phyloP scores from a whole-genome alignment of 805 yeast species.

The Candida nonsorbophila region DNA sequence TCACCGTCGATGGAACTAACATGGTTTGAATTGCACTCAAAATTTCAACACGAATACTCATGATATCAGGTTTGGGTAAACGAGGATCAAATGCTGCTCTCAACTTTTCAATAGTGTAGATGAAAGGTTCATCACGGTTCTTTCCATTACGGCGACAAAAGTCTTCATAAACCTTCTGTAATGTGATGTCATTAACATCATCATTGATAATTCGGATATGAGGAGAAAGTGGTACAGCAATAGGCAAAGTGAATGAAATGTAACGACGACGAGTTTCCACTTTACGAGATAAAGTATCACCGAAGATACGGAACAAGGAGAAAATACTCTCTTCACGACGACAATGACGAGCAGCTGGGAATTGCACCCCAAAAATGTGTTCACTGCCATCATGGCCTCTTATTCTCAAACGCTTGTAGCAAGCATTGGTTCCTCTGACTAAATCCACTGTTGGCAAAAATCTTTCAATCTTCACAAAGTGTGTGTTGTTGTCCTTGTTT shows the following conservation, averaged over 20 bases:
- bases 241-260: constrained; percentile 79
- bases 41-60: constrained; percentile 87
- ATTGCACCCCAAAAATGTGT: constrained; percentile 93
- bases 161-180: constrained; percentile 84
- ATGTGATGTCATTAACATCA: constrained; percentile 66
- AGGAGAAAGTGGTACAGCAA: constrained; percentile 91
- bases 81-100: constrained; percentile 92
- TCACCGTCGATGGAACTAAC: constrained; percentile 77
- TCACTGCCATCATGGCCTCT: constrained; percentile 91
- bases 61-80: constrained; percentile 86
- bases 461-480: constrained; percentile 88
- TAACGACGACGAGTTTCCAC: constrained; percentile 87
- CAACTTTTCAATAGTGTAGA: constrained; percentile 77
- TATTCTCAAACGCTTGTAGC: constrained; percentile 82
- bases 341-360: constrained; percentile 96
- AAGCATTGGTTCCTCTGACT: constrained; percentile 84
- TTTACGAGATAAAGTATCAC: constrained; percentile 70
- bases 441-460: constrained; percentile 85
- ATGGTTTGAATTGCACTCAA: constrained; percentile 83
- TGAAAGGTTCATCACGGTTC: constrained; percentile 84
- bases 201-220: constrained; percentile 87
- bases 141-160: constrained; percentile 69
- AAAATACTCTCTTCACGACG: constrained; percentile 93
- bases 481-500: constrained; percentile 83
- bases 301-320: constrained; percentile 86